Evolutionary conservation across 169 alveolate genomes (phyloP), one percentile per base, ranked within the genome.

Genomic region (Plasmodium gaboni): DNA sequence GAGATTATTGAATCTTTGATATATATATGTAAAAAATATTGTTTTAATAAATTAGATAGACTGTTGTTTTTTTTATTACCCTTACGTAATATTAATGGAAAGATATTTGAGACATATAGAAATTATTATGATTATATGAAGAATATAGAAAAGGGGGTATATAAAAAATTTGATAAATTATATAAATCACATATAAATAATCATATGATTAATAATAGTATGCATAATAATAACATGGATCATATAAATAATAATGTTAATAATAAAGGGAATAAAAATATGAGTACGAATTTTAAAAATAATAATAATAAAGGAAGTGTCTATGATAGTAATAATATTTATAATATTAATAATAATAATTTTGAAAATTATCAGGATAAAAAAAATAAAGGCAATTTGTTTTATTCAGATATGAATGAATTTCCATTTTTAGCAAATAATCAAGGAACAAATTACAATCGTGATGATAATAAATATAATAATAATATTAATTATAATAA

Each of bases 41-140:
- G 59, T 0, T 68, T 83, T 68, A 28, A 38, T 32, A 65, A 71
- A 48, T 57, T 83, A 28, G 91, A 83, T n/a, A 51, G 73, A 1
- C 24, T 83, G 38, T 22, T 83, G 17, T 83, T 83, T 50, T 10
- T 83, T 60, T 63, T 83, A 19, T 48, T 83, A 6, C 91, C 91
- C 0, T 83, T 83, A 67, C 68, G 91, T 42, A 83, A 65, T 48
- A 55, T 83, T 12, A 69, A 83, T 57, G 32, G 5, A 28, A n/a
- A 61, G 13, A 44, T 83, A 59, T 68, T 32, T 63, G 44, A 68
- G 0, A 42, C 17, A 26, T 83, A 83, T 50, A 68, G 73, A 28
- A 83, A 67, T 42, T 83, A 83, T 19, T 68, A 83, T 48, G 91
- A 83, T 32, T 83, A 55, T 68, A 26, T 83, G 2, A 83, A 83